Base-by-base conservation (phyloP, 192 early-diverging fungal species). In the Coemansia aciculifera region DNA sequence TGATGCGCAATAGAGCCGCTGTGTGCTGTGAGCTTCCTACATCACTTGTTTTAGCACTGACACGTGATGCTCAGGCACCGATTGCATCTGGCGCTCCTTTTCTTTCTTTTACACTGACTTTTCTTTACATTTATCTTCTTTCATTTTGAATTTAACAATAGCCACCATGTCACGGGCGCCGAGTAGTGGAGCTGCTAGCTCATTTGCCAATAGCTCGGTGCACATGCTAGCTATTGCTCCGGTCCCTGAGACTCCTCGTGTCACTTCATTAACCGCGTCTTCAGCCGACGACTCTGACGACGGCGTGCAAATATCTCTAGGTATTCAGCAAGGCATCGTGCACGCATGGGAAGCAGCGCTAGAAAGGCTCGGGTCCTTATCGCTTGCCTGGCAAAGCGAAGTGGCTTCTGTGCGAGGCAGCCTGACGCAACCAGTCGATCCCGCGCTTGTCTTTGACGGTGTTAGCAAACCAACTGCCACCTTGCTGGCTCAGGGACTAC, bases 341-440 rank as follows among this genome's bases (percentile, higher is more conserved):
- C 66, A 59, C 6, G 79, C 65, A 1, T 82, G 79, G 79, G 63
- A 48, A 11, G 40, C 67, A 3, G 79, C 71, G 3, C 43, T 82
- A n/a, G 66, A 66, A 6, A 73, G 56, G 32, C 68, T 82, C 1
- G 79, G 79, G 21, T 69, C 71, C 10, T 19, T 82, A 21, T 82
- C 79, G 2, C 67, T 82, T 1, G 79, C 72, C 3, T 82, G 79
- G 79, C 66, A 77, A n/a, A 56, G 61, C 44, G 71, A 76, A 21
- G 40, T 51, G 11, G 38, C 57, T 12, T 61, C 60, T 11, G 51
- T 54, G 7, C 37, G 5, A 21, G 43, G 49, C n/a, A 23, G 21
- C 12, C 34, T 43, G 15, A 57, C 32, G 24, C 54, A 23, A 51
- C 29, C 34, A n/a, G 54, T 71, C 3, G 71, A 78, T 37, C 66